Evolutionary conservation across 192 early-diverging fungal species (phyloP).

Genomic region (Linnemannia zychae): DNA sequence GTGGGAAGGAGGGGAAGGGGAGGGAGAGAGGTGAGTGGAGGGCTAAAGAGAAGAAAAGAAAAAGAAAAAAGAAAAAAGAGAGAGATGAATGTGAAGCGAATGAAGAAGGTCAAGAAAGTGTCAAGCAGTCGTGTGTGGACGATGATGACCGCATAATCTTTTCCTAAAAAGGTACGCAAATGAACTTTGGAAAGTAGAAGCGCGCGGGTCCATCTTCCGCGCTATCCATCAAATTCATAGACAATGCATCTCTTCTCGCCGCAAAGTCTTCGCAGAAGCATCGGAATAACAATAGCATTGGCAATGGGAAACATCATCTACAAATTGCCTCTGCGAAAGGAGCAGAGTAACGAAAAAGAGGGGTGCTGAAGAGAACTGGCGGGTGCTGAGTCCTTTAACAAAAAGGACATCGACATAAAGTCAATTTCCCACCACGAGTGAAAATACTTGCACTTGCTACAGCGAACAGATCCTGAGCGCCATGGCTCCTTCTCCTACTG

Average conservation of each 20-base stretch:
- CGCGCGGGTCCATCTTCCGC: background rate
- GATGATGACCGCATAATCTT: background rate
- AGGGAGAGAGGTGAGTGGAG: background rate
- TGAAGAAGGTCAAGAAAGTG: background rate
- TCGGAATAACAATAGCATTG: too few relatives aligned
- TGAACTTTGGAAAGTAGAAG: background rate
- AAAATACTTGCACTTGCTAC: too few relatives aligned
- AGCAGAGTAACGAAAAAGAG: too few relatives aligned
- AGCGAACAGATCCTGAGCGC: too few relatives aligned
- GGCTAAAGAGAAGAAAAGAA: slow-evolving; percentile 7
- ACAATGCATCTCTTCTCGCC: too few relatives aligned
- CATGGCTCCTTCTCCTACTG: background rate
- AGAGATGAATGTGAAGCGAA: background rate
- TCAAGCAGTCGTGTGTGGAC: background rate
- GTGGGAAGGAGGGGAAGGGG: background rate
- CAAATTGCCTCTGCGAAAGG: too few relatives aligned
- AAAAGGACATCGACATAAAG: too few relatives aligned
- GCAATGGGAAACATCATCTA: too few relatives aligned
- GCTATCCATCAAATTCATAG: background rate
- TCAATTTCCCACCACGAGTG: too few relatives aligned
- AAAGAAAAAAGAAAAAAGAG: slow-evolving; percentile 3
- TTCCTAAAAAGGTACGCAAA: background rate
- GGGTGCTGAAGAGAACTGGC: too few relatives aligned
- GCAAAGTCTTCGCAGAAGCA: too few relatives aligned
- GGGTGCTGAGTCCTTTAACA: too few relatives aligned